These are phyloP conservation scores for Populus hybrid DNA, from an alignment of 441 rosid species.

Conservation along the genomic window DNA sequence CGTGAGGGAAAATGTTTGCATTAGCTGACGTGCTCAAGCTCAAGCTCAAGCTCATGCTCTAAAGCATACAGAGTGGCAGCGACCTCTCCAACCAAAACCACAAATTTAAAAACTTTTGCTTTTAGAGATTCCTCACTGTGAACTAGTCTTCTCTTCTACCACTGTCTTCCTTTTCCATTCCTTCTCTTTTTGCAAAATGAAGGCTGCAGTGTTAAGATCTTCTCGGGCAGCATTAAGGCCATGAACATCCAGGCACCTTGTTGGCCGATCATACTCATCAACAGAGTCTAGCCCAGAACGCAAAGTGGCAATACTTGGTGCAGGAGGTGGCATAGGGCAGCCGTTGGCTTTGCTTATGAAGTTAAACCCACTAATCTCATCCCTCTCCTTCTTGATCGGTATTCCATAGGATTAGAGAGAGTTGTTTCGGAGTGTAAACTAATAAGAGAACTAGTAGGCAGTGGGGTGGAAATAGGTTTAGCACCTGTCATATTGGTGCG, in stretches of 20 bases:
- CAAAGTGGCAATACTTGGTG: constrained; percentile 81
- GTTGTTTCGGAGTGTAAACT: rapidly evolving
- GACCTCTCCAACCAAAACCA: background rate
- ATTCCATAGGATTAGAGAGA: background rate
- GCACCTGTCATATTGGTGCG: background rate
- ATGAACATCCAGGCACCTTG: background rate
- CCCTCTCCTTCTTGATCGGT: constrained; percentile 54
- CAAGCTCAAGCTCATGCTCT: background rate
- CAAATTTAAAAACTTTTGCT: background rate
- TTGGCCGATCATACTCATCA: background rate
- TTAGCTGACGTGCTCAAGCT: background rate
- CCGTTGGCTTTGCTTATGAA: constrained; percentile 88
- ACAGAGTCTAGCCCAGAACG: constrained; percentile 45
- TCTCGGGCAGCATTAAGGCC: background rate
- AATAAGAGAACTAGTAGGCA: rapidly evolving
- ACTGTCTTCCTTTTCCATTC: background rate
- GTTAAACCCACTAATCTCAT: constrained; percentile 86
- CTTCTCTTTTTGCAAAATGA: background rate
- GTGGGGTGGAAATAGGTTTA: background rate
- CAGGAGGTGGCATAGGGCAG: constrained; percentile 96
- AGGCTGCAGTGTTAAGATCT: background rate
- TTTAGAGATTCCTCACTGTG: background rate
- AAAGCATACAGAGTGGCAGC: background rate
- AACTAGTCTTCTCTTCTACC: background rate
- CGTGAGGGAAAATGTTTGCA: background rate